Evolutionary conservation across 169 alveolate genomes (phyloP).

Genomic region (Eimeria praecox): DNA sequence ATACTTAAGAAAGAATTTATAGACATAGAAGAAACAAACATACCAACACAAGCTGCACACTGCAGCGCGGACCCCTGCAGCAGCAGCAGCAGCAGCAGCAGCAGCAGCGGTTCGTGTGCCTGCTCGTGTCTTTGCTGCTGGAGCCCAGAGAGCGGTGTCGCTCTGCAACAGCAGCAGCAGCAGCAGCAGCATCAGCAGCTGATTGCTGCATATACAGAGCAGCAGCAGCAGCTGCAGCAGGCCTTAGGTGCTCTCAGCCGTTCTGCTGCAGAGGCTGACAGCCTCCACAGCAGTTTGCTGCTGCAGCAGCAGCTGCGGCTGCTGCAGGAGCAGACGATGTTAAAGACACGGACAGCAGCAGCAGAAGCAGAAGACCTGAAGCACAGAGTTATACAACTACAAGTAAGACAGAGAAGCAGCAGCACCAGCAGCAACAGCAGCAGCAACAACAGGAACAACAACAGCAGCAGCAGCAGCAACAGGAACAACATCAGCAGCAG

Average conservation of each 20-base stretch:
- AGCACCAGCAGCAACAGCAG: conserved; percentile 1
- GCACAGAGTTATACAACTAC: not conserved
- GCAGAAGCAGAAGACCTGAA: conserved; percentile 16
- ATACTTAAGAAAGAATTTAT: not conserved
- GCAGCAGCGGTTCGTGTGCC: not conserved
- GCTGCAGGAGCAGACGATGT: not conserved
- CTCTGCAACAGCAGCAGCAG: conserved; percentile 32
- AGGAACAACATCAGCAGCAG: not conserved
- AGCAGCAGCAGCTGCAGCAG: conserved; percentile 40
- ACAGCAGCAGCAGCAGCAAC: not conserved
- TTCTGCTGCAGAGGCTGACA: not conserved
- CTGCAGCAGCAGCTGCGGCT: not conserved
- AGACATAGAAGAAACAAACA: not conserved
- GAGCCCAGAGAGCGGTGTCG: conserved; percentile 4
- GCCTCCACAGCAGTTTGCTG: conserved; percentile 4
- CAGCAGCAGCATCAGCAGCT: conserved; percentile 64
- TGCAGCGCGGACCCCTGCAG: not conserved
- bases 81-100: conserved; percentile 31
- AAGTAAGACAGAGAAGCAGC: not conserved
- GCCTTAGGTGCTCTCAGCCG: not conserved
- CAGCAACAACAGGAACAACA: conserved; percentile 13
- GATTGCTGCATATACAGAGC: not conserved
- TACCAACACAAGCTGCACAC: not conserved
- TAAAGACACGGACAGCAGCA: conserved; percentile 8
- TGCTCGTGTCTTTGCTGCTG: conserved; percentile 25